These are phyloP conservation scores for Thielaviopsis punctulata DNA, from an alignment of 2,329 filamentous ascomycete species.

Conservation along the genomic window DNA sequence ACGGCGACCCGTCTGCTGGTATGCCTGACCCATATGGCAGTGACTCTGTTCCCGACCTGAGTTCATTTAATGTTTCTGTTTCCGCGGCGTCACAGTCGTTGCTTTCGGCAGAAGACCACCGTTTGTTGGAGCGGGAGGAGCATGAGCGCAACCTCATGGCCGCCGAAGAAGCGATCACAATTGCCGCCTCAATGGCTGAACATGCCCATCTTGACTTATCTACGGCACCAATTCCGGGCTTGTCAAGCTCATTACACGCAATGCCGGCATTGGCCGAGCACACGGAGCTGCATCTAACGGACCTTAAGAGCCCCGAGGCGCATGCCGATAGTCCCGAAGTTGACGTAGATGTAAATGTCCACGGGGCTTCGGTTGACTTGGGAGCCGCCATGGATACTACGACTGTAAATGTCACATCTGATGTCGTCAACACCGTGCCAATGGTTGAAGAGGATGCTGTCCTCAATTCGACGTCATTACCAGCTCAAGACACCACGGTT, in stretches of 20 bases:
- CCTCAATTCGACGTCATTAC: neutral
- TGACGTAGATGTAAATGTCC: neutral
- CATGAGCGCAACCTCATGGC: slow-evolving; percentile 8
- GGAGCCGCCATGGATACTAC: neutral
- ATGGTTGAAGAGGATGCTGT: neutral
- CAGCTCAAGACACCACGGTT: neutral
- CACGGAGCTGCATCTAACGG: slow-evolving; percentile 7
- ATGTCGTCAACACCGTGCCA: neutral
- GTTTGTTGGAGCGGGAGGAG: slow-evolving; percentile 4
- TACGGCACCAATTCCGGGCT: slow-evolving; percentile 7
- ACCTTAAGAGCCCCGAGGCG: slow-evolving; percentile 6
- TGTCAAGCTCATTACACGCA: slow-evolving; percentile 5
- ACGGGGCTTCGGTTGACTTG: neutral
- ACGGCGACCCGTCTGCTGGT: slow-evolving; percentile 19
- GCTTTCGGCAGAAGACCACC: slow-evolving; percentile 22
- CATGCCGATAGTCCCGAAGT: slow-evolving; percentile 3
- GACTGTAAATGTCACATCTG: neutral
- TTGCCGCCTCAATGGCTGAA: slow-evolving; percentile 8
- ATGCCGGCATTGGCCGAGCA: slow-evolving; percentile 16
- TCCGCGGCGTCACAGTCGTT: slow-evolving; percentile 19
- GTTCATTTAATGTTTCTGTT: slow-evolving; percentile 22
- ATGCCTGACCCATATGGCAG: slow-evolving; percentile 25
- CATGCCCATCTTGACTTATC: slow-evolving; percentile 9
- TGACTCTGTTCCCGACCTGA: slow-evolving; percentile 26
- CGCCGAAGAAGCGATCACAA: slow-evolving; percentile 8